Evolutionary conservation across 2,329 filamentous ascomycete genomes (phyloP).

Genomic region (Onygenales sp.): DNA sequence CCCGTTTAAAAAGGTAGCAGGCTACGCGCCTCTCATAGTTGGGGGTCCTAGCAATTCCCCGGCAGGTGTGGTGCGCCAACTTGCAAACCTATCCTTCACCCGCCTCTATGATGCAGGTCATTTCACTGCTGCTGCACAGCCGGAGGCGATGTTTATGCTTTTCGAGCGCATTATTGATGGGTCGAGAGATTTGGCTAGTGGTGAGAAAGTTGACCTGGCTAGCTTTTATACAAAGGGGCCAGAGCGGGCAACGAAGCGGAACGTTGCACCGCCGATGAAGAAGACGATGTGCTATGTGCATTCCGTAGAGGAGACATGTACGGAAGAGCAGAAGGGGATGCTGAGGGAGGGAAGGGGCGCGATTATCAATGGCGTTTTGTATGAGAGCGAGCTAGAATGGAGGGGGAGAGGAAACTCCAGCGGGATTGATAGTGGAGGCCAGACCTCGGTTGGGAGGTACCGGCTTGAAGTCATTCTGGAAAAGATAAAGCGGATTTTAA

Average conservation of each 20-base stretch:
- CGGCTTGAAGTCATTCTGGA: no score
- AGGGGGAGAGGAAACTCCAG: slow-evolving; percentile 2
- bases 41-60: slow-evolving; percentile 50
- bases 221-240: slow-evolving; percentile 50
- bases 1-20: slow-evolving; percentile 51
- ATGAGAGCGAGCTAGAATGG: slow-evolving; percentile 30
- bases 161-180: slow-evolving; percentile 45
- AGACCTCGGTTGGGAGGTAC: no score
- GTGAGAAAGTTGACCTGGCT: slow-evolving; percentile 41
- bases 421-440: no score
- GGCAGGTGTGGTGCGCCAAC: slow-evolving; percentile 61
- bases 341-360: slow-evolving; percentile 44
- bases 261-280: slow-evolving; percentile 41
- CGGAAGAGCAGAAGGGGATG: slow-evolving; percentile 39
- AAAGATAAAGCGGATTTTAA: no score
- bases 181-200: slow-evolving; percentile 37
- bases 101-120: slow-evolving; percentile 49
- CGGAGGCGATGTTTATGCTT: slow-evolving; percentile 44
- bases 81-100: slow-evolving; percentile 62
- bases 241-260: slow-evolving; percentile 47
- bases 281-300: slow-evolving; percentile 54
- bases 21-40: slow-evolving; percentile 63
- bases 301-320: slow-evolving; percentile 43
- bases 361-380: slow-evolving; percentile 52
- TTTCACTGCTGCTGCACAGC: slow-evolving; percentile 42